Percentiles rank a stretch among this genome's conserved stretches.
Conservation (phyloP, 2,329 filamentous ascomycete species). For the Xylaria sp. region DNA sequence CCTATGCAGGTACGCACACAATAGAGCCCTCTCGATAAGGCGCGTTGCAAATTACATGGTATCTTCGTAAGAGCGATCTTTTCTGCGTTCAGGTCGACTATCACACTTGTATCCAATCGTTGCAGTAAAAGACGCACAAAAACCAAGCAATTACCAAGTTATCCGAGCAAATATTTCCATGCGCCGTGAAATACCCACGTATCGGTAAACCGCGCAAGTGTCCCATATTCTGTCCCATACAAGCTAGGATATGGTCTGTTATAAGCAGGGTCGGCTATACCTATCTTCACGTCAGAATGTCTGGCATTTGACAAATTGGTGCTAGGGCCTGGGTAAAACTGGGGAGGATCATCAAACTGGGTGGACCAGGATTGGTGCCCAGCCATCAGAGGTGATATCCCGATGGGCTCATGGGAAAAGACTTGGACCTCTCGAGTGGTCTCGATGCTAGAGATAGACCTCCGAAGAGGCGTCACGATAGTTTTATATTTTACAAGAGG, state of each 20-base stretch:
- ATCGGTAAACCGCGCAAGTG: neutral
- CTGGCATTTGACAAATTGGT: neutral
- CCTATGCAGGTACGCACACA: neutral
- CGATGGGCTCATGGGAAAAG: neutral
- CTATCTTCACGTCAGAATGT: neutral
- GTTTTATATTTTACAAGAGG: neutral
- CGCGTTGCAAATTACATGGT: neutral
- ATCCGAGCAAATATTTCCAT: neutral
- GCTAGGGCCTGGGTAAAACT: neutral
- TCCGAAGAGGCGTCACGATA: neutral
- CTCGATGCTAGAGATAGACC: neutral
- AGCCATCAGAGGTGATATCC: neutral
- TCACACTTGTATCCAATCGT: no score
- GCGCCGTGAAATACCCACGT: neutral
- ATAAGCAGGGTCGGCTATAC: neutral
- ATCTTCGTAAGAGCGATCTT: neutral
- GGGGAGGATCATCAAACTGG: constrained; percentile 11
- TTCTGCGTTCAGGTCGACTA: neutral
- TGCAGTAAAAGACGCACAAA: no score
- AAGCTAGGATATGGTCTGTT: neutral
- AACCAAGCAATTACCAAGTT: neutral
- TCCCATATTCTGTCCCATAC: neutral
- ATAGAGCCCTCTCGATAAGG: neutral
- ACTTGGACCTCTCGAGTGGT: neutral
- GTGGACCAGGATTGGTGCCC: neutral